Base-by-base conservation (phyloP, 2,329 filamentous ascomycete species). In the Pyrenophora teres region DNA sequence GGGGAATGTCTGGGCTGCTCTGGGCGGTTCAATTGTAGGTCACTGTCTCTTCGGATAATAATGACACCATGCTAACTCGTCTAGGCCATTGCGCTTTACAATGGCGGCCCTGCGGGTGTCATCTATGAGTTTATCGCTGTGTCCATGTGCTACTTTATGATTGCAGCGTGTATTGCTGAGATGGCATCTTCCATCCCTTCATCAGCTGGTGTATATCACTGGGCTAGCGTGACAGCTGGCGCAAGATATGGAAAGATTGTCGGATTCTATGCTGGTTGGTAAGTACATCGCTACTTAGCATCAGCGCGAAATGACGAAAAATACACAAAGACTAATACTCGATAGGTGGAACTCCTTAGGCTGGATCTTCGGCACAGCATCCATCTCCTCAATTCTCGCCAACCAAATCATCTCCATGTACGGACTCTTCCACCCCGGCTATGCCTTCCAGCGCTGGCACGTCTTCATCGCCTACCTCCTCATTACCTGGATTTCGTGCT, bases 81-180 rank as follows among this genome's bases (percentile, higher is more conserved):
- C 9, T 31, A 72, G 74, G 72, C 63, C 23, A 67, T 76, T 35
- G 70, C 75, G 57, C 53, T 77, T 2, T 76, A 76, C 60, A 79
- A 80, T 63, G 78, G 78, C 19, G 78, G 77, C 4, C 72, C 74
- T 8, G 72, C 76, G 8, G 76, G 76, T 15, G 76, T 79, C 31
- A 74, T 80, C 35, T 79, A 79, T 54, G 75, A 76, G 15, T 76
- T 80, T 56, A 77, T 82, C 41, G 77, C 71, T 13, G 75, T 79
- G 3, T 77, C 77, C 1, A 62, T 80, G 33, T 81, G 80, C 65
- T 83, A 82, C 63, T 78, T 76, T 64, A 72, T 80, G 61, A 75
- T 83, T 49, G 77, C 76, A 31, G 75, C 78, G 6, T 80, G 76
- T 27, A 75, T 83, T 38, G 80, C 80, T 15, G 80, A 82, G 57